These are phyloP conservation scores for Trichoderma lentiforme DNA, from an alignment of 2,329 filamentous ascomycete species.

Conservation along the genomic window DNA sequence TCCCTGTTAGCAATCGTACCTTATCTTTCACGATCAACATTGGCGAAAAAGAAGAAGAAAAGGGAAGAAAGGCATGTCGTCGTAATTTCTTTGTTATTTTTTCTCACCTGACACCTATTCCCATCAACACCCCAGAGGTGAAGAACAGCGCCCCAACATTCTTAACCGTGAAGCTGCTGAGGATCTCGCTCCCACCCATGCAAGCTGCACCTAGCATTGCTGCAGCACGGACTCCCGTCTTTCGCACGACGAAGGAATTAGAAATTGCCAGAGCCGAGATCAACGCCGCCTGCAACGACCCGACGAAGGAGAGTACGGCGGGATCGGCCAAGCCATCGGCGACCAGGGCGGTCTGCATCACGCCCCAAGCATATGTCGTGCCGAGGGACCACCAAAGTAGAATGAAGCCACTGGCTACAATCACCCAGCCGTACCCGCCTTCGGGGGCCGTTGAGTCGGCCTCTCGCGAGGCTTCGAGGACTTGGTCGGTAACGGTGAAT, in stretches of 20 bases:
- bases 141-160: constrained; percentile 30
- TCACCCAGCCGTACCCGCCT: constrained; percentile 30
- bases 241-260: constrained; percentile 47
- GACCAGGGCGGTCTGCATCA: constrained; percentile 56
- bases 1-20: background rate
- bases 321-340: constrained; percentile 44
- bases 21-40: background rate
- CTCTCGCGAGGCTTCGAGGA: constrained; percentile 12
- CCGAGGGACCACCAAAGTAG: constrained; percentile 49
- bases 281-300: constrained; percentile 47
- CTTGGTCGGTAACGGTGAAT: background rate
- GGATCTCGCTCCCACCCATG: constrained; percentile 47
- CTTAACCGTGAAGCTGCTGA: constrained; percentile 26
- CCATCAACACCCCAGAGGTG: constrained; percentile 25
- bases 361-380: constrained; percentile 56
- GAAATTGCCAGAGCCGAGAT: constrained; percentile 50
- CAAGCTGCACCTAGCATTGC: constrained; percentile 47
- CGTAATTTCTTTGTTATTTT: background rate
- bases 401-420: constrained; percentile 25
- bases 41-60: background rate
- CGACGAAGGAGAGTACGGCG: constrained; percentile 56
- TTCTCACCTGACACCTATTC: constrained; percentile 29
- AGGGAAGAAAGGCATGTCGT: background rate
- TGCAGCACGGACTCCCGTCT: constrained; percentile 45
- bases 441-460: constrained; percentile 23